phyloP scores from a whole-genome alignment of 139 green algal species.

The Chlamydomonas eustigma region DNA sequence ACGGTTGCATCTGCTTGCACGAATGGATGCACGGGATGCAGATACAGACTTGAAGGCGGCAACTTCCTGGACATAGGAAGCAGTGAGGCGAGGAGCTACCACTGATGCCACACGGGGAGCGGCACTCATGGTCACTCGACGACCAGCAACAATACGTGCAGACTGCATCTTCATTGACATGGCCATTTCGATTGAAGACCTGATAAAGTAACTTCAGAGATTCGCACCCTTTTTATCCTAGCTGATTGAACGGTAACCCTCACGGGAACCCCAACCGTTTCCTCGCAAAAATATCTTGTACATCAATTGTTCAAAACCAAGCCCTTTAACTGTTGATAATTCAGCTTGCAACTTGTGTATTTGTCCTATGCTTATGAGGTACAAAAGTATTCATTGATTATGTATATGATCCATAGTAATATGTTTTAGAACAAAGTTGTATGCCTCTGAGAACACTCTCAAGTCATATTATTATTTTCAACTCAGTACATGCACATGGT shows the following conservation, averaged over 20 bases:
- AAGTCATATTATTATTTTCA: too few species aligned
- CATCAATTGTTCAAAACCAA: too few species aligned
- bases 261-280: not conserved
- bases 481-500: too few species aligned
- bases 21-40: not conserved
- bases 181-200: not conserved
- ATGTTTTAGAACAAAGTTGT: too few species aligned
- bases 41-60: not conserved
- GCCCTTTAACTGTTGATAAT: too few species aligned
- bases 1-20: conserved; percentile 7
- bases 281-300: not conserved
- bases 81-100: not conserved
- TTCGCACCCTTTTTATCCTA: not conserved
- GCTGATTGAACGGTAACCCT: not conserved
- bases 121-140: not conserved
- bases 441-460: too few species aligned
- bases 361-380: too few species aligned
- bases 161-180: conserved; percentile 1
- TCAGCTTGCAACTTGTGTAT: too few species aligned
- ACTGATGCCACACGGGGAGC: not conserved
- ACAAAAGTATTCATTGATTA: too few species aligned
- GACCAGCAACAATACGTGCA: conserved; percentile 1
- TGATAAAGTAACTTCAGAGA: not conserved
- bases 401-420: too few species aligned
- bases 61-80: not conserved